Evolutionary conservation across 2,329 filamentous ascomycete genomes (phyloP).

Genomic region (Plenodomus tracheiphilus): DNA sequence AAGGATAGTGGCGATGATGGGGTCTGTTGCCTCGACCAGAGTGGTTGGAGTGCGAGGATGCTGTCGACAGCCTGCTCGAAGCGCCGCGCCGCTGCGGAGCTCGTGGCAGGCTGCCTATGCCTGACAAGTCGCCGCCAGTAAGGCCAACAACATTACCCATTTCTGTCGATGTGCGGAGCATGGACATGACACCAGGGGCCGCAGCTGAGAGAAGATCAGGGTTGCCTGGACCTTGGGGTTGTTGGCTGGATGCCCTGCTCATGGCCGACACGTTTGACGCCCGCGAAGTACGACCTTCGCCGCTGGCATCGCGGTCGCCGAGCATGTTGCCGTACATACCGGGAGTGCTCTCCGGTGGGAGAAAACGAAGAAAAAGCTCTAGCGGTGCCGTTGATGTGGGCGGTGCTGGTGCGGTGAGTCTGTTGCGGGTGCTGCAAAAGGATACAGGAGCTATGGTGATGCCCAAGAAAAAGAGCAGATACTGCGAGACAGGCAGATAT

Average conservation of each 20-base stretch:
- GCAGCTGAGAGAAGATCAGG: slow-evolving; percentile 38
- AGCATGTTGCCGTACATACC: slow-evolving; percentile 44
- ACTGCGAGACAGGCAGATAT: slow-evolving; percentile 20
- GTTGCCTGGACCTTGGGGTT: slow-evolving; percentile 26
- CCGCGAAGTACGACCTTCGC: slow-evolving; percentile 52
- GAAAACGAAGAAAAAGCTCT: background rate
- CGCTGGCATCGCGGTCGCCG: slow-evolving; percentile 48
- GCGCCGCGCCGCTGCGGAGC: slow-evolving; percentile 35
- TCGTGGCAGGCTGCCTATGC: slow-evolving; percentile 44
- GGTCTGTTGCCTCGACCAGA: slow-evolving; percentile 45
- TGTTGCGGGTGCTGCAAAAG: slow-evolving; percentile 11
- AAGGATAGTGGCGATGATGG: slow-evolving; percentile 43
- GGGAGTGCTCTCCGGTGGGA: slow-evolving; percentile 1
- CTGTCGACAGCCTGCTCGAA: slow-evolving; percentile 44
- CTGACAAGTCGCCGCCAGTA: slow-evolving; percentile 42
- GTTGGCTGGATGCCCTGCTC: slow-evolving; percentile 39
- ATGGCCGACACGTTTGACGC: slow-evolving; percentile 50
- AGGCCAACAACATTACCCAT: slow-evolving; percentile 51
- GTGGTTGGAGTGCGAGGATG: slow-evolving; percentile 47
- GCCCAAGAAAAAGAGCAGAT: slow-evolving; percentile 21
- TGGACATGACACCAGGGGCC: slow-evolving; percentile 50
- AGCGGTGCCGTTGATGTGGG: background rate
- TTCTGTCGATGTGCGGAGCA: slow-evolving; percentile 56
- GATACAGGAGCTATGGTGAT: slow-evolving; percentile 22
- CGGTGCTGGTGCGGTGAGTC: slow-evolving; percentile 1